phyloP scores from a whole-genome alignment of 2,329 filamentous ascomycete species.

The Aureobasidium namibiae region DNA sequence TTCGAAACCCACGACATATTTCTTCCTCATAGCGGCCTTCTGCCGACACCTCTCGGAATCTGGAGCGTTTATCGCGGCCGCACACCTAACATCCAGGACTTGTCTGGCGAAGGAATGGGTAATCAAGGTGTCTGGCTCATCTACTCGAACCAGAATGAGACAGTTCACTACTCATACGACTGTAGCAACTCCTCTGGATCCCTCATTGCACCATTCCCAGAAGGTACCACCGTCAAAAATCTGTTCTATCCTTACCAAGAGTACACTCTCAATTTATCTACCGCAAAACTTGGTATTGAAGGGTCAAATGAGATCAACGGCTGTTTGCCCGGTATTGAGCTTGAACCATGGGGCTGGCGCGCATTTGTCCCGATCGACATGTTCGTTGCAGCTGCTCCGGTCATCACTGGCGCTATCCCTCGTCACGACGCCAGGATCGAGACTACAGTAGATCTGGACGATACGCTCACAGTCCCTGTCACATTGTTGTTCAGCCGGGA shows the following conservation, averaged over 20 bases:
- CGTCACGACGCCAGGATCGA: constrained; percentile 52
- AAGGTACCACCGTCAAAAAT: constrained; percentile 50
- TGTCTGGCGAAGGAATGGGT: constrained; percentile 34
- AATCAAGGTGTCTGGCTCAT: constrained; percentile 42
- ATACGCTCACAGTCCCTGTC: constrained; percentile 41
- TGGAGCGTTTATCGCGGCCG: constrained; percentile 52
- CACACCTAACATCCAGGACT: constrained; percentile 36
- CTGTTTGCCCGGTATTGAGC: constrained; percentile 45
- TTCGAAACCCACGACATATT: constrained; percentile 45
- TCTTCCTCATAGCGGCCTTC: constrained; percentile 44
- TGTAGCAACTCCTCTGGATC: constrained; percentile 41
- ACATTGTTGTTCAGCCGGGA: constrained; percentile 50
- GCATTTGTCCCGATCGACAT: constrained; percentile 48
- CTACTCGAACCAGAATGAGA: constrained; percentile 42
- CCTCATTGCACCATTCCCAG: constrained; percentile 49
- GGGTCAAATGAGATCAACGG: constrained; percentile 43
- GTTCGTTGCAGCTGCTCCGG: constrained; percentile 45
- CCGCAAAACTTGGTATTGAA: constrained; percentile 39
- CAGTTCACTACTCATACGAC: constrained; percentile 48
- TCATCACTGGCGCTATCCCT: constrained; percentile 52
- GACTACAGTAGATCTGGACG: constrained; percentile 35
- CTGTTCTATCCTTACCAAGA: constrained; percentile 53
- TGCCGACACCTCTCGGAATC: constrained; percentile 49
- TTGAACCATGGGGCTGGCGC: constrained; percentile 50
- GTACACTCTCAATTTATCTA: constrained; percentile 40